Evolutionary conservation across 2,329 filamentous ascomycete species (phyloP).

Genomic region (Triangularia setosa): DNA sequence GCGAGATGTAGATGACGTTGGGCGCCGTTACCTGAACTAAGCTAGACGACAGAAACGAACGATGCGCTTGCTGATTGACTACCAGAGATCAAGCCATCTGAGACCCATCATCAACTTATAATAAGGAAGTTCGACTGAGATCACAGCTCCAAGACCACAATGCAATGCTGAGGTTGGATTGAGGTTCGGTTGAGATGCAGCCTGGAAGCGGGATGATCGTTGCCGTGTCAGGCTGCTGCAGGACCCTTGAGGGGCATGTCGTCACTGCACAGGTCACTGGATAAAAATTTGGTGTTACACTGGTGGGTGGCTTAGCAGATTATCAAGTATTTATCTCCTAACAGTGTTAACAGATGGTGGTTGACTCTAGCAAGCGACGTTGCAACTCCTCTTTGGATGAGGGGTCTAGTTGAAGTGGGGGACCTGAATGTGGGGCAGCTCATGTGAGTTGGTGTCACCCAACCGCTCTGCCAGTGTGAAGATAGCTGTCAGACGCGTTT

Average conservation of each 20-base stretch:
- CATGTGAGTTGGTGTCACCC: slow-evolving; percentile 2
- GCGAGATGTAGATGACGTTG: slow-evolving; percentile 1
- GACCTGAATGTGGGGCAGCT: background rate
- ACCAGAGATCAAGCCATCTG: background rate
- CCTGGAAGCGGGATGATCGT: slow-evolving; percentile 3
- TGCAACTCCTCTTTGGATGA: background rate
- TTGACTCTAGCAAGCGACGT: background rate
- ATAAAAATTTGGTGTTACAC: background rate
- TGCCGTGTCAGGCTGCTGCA: slow-evolving; percentile 1
- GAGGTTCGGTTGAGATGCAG: background rate
- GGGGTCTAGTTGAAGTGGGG: background rate
- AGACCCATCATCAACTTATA: background rate
- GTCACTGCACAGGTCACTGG: background rate
- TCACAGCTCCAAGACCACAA: background rate
- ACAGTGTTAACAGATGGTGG: background rate
- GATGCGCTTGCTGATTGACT: background rate
- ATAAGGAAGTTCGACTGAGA: background rate
- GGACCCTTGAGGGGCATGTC: slow-evolving; percentile 7
- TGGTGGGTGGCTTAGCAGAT: background rate
- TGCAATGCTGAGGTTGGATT: background rate
- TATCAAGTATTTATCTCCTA: no score
- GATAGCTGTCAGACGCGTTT: background rate
- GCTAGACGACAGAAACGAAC: background rate
- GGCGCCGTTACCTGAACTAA: background rate
- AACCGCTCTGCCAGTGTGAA: background rate